Evolutionary conservation across 176 grass and related monocot genomes (phyloP).

Genomic region (Ananas comosus): DNA sequence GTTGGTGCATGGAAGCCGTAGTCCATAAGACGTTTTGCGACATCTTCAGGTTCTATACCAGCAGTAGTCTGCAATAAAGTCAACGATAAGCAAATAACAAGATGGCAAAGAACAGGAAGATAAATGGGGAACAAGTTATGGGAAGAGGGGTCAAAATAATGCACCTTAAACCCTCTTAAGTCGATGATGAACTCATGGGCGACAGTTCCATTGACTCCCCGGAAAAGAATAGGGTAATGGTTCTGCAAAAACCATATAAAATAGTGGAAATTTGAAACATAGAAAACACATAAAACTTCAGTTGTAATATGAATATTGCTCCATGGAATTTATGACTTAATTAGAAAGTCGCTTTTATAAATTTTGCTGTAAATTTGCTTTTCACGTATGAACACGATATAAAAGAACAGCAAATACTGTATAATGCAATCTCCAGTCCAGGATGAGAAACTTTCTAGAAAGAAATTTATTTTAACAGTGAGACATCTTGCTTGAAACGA

Average conservation of each 20-base stretch:
- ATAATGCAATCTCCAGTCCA: no score
- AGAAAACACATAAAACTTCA: slow-evolving; percentile 7
- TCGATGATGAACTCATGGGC: slow-evolving; percentile 98
- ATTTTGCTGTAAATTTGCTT: no score
- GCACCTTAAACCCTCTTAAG: slow-evolving; percentile 96
- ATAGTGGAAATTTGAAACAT: slow-evolving; percentile 13
- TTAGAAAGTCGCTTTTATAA: no score
- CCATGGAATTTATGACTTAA: no score
- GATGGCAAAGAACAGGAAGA: slow-evolving; percentile 7
- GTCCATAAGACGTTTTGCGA: slow-evolving; percentile 95
- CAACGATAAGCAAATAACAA: slow-evolving; percentile 8
- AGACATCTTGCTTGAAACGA: no score
- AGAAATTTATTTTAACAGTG: no score
- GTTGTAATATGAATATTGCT: background rate
- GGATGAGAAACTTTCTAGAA: no score
- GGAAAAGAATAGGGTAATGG: slow-evolving; percentile 93
- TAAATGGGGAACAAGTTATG: slow-evolving; percentile 6
- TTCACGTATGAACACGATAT: background rate
- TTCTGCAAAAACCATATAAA: slow-evolving; percentile 44
- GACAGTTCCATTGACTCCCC: slow-evolving; percentile 95
- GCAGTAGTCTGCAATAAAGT: slow-evolving; percentile 49
- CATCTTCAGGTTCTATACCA: slow-evolving; percentile 93
- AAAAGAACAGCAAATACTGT: background rate
- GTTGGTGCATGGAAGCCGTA: slow-evolving; percentile 96
- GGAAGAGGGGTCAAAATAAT: background rate